phyloP scores from a whole-genome alignment of 305 asterid species.

The Fraxinus dipetala region DNA sequence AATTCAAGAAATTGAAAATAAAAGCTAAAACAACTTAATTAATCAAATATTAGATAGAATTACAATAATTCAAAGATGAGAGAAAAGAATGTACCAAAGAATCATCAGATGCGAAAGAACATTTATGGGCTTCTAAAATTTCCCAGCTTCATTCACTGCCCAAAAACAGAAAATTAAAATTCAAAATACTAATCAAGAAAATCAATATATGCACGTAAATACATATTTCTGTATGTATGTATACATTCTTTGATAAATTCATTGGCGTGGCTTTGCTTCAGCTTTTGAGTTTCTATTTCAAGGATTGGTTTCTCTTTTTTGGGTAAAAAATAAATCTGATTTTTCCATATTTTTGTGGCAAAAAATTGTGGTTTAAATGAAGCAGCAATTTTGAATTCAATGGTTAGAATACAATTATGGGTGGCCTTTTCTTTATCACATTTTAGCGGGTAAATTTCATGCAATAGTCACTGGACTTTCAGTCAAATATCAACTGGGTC shows the following conservation, averaged over 20 bases:
- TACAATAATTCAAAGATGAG: constrained; percentile 2
- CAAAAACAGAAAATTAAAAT: constrained; percentile 22
- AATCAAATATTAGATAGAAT: background rate
- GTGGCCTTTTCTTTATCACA: background rate
- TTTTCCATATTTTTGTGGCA: background rate
- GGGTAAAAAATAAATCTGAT: background rate
- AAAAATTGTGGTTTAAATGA: background rate
- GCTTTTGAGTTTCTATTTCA: background rate
- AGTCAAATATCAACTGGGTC: background rate
- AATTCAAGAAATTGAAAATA: background rate
- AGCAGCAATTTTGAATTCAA: constrained; percentile 7
- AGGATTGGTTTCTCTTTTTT: constrained; percentile 14
- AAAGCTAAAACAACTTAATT: background rate
- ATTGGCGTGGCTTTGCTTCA: constrained; percentile 19
- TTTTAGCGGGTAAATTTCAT: background rate
- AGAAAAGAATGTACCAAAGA: constrained; percentile 29
- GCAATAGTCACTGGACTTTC: background rate
- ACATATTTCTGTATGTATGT: background rate
- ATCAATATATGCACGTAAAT: background rate
- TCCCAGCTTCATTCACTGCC: constrained; percentile 27
- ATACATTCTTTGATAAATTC: constrained; percentile 24
- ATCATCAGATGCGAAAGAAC: constrained; percentile 37
- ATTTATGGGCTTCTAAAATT: constrained; percentile 20
- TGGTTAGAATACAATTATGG: background rate
- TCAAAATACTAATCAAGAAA: background rate